Base-by-base conservation (phyloP, 352 stramenopile species). In the Globisporangium paddicum region DNA sequence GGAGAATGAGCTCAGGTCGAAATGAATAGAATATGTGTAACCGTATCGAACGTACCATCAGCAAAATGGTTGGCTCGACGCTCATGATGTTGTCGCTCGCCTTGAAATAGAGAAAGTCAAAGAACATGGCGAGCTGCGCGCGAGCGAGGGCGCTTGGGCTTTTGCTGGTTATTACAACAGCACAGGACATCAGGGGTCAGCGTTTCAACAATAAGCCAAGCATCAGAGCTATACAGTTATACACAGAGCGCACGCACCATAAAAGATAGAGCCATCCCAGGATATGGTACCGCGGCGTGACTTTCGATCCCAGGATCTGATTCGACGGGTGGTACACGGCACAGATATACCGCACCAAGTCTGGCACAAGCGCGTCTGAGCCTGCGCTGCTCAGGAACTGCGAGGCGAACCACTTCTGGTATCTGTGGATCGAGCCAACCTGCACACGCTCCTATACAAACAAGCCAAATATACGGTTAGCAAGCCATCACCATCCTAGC, bases 91-190 rank as follows among this genome's bases (percentile, higher is more conserved):
- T 90, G 64, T 93, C 82, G 5, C 66, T 79, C 8, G 74, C 62
- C 52, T 88, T 89, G 60, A 92, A 95, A 62, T 95, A 92, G 34
- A 95, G 62, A 63, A 86, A 95, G 57, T 95, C 85, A 40, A 95
- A 92, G 62, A 93, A 95, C 79, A 95, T 95, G 14, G 85, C 81
- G 44, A 92, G 72, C 54, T 93, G 82, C 28, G 90, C 82, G 44
- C 85, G 79, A 26, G 83, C 79, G 21, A 92, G 66, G 18, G 86
- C 74, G 32, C 65, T 80, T 50, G 79, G 79, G 40, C 68, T 88
- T 58, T 93, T 93, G 67, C 83, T 94, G 60, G 14, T 35, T 23
- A 32, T 16, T 11, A 26, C 10, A 18, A 21, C 14, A 19, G 42
- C 30, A 37, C 7, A 49, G 41, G n/a, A n/a, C 5, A 46, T 6